A percentile compares a stretch with the other conserved stretches of the same genome.
Conservation (phyloP, 306 rosid genomes). For the Lagenaria siceraria region DNA sequence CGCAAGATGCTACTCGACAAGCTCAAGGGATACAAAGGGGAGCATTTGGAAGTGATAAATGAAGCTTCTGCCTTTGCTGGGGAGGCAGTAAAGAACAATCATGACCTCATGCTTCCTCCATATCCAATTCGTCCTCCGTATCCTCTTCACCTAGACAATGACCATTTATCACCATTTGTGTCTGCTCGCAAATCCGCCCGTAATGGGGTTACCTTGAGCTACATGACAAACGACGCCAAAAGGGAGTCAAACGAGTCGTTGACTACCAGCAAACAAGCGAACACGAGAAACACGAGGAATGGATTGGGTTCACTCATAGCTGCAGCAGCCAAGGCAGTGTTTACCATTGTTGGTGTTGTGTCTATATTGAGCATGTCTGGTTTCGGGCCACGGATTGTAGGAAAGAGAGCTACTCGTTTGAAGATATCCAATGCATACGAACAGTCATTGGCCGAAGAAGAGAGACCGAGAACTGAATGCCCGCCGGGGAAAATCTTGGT, state of each 20-base stretch:
- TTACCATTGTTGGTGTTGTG: slow-evolving; percentile 61
- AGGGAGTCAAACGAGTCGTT: slow-evolving; percentile 19
- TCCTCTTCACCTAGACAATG: slow-evolving; percentile 35
- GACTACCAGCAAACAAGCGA: slow-evolving; percentile 21
- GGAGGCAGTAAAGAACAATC: slow-evolving; percentile 69
- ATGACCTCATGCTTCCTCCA: slow-evolving; percentile 84
- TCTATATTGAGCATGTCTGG: slow-evolving; percentile 62
- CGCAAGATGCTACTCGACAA: slow-evolving; percentile 66
- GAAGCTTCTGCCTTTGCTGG: slow-evolving; percentile 90
- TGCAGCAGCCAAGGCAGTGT: slow-evolving; percentile 54
- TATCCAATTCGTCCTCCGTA: slow-evolving; percentile 60
- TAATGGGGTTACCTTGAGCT: slow-evolving; percentile 35
- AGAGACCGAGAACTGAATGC: slow-evolving; percentile 28
- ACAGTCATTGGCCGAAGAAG: slow-evolving; percentile 20
- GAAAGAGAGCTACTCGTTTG: slow-evolving; percentile 19
- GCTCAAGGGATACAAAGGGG: slow-evolving; percentile 70
- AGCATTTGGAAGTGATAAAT: slow-evolving; percentile 67
- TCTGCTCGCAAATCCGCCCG: slow-evolving; percentile 33
- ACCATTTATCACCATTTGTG: slow-evolving; percentile 23
- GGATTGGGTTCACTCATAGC: slow-evolving; percentile 36
- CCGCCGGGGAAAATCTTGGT: slow-evolving; percentile 71
- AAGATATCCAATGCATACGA: slow-evolving; percentile 20
- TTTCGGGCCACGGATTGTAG: slow-evolving; percentile 37
- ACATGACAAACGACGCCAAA: slow-evolving; percentile 21
- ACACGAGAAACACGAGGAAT: slow-evolving; percentile 23